A percentile compares a stretch with the other conserved stretches of the same genome.
Evolutionary conservation across 257 asterid species (phyloP).

Genomic region (Solanum ahanhuiri): DNA sequence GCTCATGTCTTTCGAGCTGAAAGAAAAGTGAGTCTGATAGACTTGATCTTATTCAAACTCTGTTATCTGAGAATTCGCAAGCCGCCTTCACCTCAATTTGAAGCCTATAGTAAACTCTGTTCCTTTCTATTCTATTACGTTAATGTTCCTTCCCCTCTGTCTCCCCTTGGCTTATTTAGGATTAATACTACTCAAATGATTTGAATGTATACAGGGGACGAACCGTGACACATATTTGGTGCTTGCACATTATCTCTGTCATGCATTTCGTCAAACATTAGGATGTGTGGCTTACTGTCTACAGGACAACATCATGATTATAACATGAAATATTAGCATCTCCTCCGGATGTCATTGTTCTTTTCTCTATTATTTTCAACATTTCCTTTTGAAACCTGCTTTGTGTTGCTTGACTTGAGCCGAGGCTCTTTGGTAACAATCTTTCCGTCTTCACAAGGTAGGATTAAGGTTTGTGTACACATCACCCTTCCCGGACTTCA

Average conservation of each 20-base stretch:
- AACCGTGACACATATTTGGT: background rate
- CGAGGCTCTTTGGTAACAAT: background rate
- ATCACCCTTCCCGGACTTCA: background rate
- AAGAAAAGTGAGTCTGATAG: background rate
- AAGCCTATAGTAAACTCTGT: background rate
- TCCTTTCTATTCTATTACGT: background rate
- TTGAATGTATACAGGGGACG: background rate
- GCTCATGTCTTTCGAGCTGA: background rate
- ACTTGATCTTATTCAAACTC: background rate
- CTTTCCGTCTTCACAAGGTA: background rate
- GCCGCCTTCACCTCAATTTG: background rate
- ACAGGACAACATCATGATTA: background rate
- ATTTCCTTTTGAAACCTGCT: background rate
- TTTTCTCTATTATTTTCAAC: background rate
- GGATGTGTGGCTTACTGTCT: background rate
- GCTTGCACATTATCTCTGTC: background rate
- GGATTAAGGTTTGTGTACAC: background rate
- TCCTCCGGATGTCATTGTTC: background rate
- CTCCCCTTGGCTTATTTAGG: background rate
- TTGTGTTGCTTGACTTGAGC: background rate
- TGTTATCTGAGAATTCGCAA: background rate
- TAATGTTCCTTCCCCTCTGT: background rate
- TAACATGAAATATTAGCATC: background rate
- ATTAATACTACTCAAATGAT: background rate
- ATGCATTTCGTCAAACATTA: background rate